A percentile compares a stretch with the other conserved stretches of the same genome.
phyloP scores from a whole-genome alignment of 2,329 filamentous ascomycete species.

The Hypoxylon rubiginosum region DNA sequence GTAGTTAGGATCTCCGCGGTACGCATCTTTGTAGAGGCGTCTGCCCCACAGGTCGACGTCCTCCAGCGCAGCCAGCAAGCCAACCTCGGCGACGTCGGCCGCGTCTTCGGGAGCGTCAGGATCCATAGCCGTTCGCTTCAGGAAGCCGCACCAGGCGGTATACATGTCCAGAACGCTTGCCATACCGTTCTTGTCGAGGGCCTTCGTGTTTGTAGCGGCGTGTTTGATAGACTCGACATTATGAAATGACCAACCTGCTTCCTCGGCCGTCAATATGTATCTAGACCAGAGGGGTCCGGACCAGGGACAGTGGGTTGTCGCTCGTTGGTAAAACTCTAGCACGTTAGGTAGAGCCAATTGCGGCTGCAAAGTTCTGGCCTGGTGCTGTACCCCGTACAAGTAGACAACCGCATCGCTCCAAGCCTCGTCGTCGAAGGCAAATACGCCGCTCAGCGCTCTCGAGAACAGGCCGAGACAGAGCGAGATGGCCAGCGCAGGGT shows the following conservation, averaged over 20 bases:
- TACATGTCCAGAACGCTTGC: conserved; percentile 92
- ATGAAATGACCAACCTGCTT: conserved; percentile 79
- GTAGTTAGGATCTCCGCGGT: conserved; percentile 89
- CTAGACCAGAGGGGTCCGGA: conserved; percentile 92
- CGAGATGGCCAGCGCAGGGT: conserved; percentile 60
- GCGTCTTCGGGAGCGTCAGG: conserved; percentile 83
- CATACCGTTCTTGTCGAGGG: conserved; percentile 88
- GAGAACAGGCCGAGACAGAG: conserved; percentile 79
- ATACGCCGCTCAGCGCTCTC: conserved; percentile 77
- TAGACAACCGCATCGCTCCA: conserved; percentile 91
- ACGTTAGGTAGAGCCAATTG: conserved; percentile 61
- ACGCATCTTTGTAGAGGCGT: conserved; percentile 78
- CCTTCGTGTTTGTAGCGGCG: conserved; percentile 85
- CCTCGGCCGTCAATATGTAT: conserved; percentile 87
- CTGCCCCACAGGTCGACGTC: conserved; percentile 85
- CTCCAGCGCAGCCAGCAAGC: conserved; percentile 86
- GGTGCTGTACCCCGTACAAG: conserved; percentile 67
- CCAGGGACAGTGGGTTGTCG: conserved; percentile 92
- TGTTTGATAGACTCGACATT: conserved; percentile 93
- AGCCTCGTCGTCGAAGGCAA: conserved; percentile 78
- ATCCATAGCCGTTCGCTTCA: conserved; percentile 86
- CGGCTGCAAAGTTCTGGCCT: conserved; percentile 55
- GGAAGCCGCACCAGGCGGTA: conserved; percentile 92
- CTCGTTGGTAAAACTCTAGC: conserved; percentile 81
- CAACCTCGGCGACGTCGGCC: conserved; percentile 89